Evolutionary conservation across 2,329 filamentous ascomycete species (phyloP), one percentile per base, ranked within the genome.

Genomic region (Tolypocladium paradoxum): DNA sequence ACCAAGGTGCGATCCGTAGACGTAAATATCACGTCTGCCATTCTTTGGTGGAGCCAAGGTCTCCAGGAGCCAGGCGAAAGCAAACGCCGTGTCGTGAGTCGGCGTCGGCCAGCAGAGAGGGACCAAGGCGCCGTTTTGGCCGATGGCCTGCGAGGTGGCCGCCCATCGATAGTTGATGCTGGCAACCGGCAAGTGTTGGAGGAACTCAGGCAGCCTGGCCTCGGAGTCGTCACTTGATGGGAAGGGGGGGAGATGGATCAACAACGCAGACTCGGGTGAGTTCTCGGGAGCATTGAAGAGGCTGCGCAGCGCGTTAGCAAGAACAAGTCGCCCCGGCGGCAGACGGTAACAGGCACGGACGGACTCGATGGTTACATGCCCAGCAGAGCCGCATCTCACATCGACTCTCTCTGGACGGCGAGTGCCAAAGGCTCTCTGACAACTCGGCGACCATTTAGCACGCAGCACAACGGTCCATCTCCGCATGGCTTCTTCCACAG

Each of bases 121-220:
- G 16, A 61, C 57, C n/a, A 50, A 38, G 52, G 24, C 45, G 50
- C 55, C 47, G 38, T 46, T 46, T 43, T 51, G n/a, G 35, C 38
- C 27, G 24, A 55, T 48, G 61, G 31, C 49, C 50, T 38, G 58
- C 60, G 40, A 61, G 20, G 55, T 57, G 4, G 54, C 64, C 8
- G 63, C 63, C 82, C 82, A 85, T 18, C 81, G 73, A 63, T 84
- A 85, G 61, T 82, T 78, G 61, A 85, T 78, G 53, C 74, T 73
- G 6, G 75, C 79, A 0, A 78, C 72, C 2, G 79, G 73, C 36
- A 69, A 70, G 16, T 64, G 64, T 14, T 62, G 67, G 34, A 75
- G 65, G 54, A 76, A 77, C 11, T 57, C 58, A 31, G 76, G 73
- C 27, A 77, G 58, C 34, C 66, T 54, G 11, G 60, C 53, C 14